phyloP scores from a whole-genome alignment of 148 eudicot species.

The Drosera capensis region DNA sequence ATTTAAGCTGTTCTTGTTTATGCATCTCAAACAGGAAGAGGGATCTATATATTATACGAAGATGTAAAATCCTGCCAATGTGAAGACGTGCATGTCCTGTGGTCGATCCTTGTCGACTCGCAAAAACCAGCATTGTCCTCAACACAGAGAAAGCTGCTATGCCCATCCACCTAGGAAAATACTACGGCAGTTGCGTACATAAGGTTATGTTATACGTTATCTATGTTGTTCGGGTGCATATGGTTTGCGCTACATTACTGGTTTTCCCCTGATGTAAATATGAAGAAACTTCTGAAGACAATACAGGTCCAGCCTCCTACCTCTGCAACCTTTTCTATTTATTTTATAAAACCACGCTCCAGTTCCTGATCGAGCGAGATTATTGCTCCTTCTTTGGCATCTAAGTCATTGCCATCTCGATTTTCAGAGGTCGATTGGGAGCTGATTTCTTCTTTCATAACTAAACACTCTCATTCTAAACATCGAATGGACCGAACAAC shows the following conservation, averaged over 20 bases:
- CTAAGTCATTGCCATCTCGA: conserved; percentile 5
- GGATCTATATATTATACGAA: conserved; percentile 70
- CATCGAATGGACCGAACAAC: too few relatives aligned
- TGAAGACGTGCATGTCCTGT: conserved; percentile 76
- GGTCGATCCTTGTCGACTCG: conserved; percentile 76
- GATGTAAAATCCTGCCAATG: conserved; percentile 78
- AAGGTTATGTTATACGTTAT: background rate
- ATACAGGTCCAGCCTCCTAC: too few relatives aligned
- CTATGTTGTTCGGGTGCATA: conserved; percentile 6
- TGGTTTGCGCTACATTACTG: background rate
- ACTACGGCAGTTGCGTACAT: conserved; percentile 8
- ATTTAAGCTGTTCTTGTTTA: background rate
- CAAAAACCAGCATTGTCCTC: conserved; percentile 17
- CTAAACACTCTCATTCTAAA: too few relatives aligned
- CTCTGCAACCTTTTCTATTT: too few relatives aligned
- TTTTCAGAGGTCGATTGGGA: conserved; percentile 12
- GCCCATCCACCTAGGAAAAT: conserved; percentile 12
- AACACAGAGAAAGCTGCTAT: conserved; percentile 20
- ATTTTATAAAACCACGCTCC: background rate
- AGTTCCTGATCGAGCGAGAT: background rate
- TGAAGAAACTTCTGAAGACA: too few relatives aligned
- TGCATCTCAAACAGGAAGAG: conserved; percentile 37
- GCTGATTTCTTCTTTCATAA: conserved; percentile 4
- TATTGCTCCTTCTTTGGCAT: background rate
- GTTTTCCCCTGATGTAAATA: background rate